Base-by-base conservation (phyloP, 2,329 filamentous ascomycete species). In the Monosporascus sp. region DNA sequence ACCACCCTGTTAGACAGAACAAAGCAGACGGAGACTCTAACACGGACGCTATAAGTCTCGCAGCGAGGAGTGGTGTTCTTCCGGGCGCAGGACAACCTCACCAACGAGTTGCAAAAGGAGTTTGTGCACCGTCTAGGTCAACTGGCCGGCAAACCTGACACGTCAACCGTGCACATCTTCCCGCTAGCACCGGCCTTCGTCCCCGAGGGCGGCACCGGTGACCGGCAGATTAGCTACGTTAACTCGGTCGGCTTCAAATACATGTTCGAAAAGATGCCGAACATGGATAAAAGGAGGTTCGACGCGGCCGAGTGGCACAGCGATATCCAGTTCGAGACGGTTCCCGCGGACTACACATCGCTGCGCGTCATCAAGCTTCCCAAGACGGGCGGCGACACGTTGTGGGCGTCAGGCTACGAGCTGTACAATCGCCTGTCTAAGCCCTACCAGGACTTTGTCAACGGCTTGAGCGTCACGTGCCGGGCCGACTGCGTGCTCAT, bases 41-140 rank as follows among this genome's bases (percentile, higher is more conserved):
- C 37, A 22, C 6, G 18, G 15, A 24, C 22, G 25, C 7, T 7
- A 25, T 11, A 18, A 84, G 81, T 86, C 57, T 84, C 83, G 1
- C 77, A 80, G 57, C 75, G 84, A 15, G 82, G 82, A 1, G 83
- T 87, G 2, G 82, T 87, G 41, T 85, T 87, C 68, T 83, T 87
- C 66, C 78, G 83, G 15, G 73, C 76, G 9, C 84, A 87, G 56
- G 71, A 82, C 60, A 73, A 77, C 57, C 68, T 85, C 6, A 75
- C 74, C 58, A 77, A 85, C 58, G 79, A 80, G 0, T 72, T 83
- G 6, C 82, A 85, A 60, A 87, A 87, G 67, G 67, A 77, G 24
- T 70, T 88, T 0, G 78, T 81, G 36, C 74, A 82, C 14, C 74
- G 77, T 1, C 74, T 88, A 2, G 85, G 85, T 8, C 71, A 81